Evolutionary conservation across 2,329 filamentous ascomycete genomes (phyloP).

Genomic region (Coniochaeta prunicola): DNA sequence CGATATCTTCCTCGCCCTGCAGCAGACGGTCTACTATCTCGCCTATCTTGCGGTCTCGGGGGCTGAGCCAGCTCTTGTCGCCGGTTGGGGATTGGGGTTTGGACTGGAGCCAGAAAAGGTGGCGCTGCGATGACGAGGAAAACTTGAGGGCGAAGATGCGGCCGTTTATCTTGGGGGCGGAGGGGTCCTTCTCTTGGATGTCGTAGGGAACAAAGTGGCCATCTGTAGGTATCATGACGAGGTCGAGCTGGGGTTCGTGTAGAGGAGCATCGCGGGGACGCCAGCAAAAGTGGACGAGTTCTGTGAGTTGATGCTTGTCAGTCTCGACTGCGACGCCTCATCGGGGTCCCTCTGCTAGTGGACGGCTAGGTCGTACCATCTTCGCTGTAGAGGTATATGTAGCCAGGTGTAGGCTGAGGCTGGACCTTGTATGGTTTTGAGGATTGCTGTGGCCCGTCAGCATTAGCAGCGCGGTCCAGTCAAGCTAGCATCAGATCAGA

Average conservation of each 20-base stretch:
- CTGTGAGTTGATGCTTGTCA: conserved; percentile 31
- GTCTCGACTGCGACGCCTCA: background rate
- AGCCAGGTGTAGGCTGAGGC: conserved; percentile 67
- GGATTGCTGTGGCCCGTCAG: conserved; percentile 30
- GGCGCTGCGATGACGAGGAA: conserved; percentile 78
- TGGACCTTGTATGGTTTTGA: conserved; percentile 64
- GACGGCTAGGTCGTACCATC: conserved; percentile 52
- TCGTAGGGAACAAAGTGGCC: conserved; percentile 81
- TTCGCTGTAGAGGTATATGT: conserved; percentile 87
- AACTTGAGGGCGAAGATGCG: conserved; percentile 94
- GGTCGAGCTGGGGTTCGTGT: conserved; percentile 72
- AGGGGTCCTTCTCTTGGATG: conserved; percentile 45
- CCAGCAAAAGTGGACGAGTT: conserved; percentile 97
- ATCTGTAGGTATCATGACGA: conserved; percentile 90
- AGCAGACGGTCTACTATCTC: conserved; percentile 79
- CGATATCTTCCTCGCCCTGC: conserved; percentile 74
- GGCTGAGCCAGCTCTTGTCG: conserved; percentile 73
- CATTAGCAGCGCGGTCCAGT: conserved; percentile 9
- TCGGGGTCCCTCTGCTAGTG: background rate
- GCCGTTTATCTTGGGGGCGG: conserved; percentile 65
- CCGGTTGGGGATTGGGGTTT: conserved; percentile 66
- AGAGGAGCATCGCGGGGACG: conserved; percentile 66
- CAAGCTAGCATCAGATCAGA: conserved; percentile 13
- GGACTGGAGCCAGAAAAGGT: conserved; percentile 96
- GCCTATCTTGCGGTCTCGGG: conserved; percentile 78